Evolutionary conservation across 2,329 filamentous ascomycete genomes (phyloP).

Genomic region (Sclerotinia sclerotiorum): DNA sequence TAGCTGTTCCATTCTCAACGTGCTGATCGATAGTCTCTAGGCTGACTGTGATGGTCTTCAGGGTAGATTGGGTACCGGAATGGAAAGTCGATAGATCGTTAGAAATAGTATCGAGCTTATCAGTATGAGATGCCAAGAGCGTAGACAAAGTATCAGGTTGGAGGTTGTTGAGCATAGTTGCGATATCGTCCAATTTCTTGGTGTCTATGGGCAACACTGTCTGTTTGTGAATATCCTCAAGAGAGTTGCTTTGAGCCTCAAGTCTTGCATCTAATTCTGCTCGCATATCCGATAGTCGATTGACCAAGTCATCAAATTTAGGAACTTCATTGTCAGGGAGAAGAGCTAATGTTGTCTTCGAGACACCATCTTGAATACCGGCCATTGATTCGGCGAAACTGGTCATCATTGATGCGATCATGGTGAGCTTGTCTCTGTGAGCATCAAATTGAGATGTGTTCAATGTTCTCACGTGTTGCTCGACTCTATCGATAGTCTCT

Average conservation of each 20-base stretch:
- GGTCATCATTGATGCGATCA: constrained; percentile 25
- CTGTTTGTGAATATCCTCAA: constrained; percentile 22
- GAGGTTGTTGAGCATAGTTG: constrained; percentile 15
- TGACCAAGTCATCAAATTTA: constrained; percentile 19
- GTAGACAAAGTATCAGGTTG: constrained; percentile 14
- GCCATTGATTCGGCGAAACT: constrained; percentile 23
- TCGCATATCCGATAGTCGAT: constrained; percentile 21
- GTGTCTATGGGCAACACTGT: constrained; percentile 21
- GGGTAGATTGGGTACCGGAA: constrained; percentile 13
- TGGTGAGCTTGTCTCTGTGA: constrained; percentile 22
- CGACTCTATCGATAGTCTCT: constrained; percentile 24
- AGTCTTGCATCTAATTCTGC: constrained; percentile 23
- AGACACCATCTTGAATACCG: constrained; percentile 16
- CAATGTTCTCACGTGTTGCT: constrained; percentile 21
- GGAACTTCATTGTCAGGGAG: constrained; percentile 13
- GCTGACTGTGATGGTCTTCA: constrained; percentile 20
- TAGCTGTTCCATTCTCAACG: constrained; percentile 12
- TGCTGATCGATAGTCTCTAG: constrained; percentile 19
- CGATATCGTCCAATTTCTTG: constrained; percentile 23
- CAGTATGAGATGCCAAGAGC: constrained; percentile 5
- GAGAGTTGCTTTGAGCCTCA: constrained; percentile 22
- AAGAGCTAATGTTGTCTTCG: constrained; percentile 10
- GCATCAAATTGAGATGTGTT: constrained; percentile 22
- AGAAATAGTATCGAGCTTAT: constrained; percentile 23
- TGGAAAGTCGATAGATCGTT: constrained; percentile 18